Percentiles rank a stretch among this genome's conserved stretches.
These are phyloP conservation scores for Saccharomycopsis schoenii DNA, from an alignment of 805 yeast genomes.

Conservation along the genomic window DNA sequence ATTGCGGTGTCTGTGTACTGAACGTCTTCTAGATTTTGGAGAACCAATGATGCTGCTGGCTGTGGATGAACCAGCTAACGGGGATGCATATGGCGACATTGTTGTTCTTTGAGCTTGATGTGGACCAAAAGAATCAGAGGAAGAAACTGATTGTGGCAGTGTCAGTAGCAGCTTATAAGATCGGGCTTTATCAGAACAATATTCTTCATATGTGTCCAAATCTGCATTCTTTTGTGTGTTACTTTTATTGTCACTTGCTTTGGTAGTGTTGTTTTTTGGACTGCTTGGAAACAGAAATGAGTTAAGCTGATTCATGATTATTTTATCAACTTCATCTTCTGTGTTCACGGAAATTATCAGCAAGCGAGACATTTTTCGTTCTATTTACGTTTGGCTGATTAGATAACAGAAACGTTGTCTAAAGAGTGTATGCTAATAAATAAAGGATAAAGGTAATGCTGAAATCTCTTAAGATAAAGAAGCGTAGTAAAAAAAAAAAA, in stretches of 20 bases:
- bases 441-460: not conserved
- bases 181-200: not conserved
- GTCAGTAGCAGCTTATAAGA: not conserved
- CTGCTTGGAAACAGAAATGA: not conserved
- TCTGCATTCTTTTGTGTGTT: too few species aligned
- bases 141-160: not conserved
- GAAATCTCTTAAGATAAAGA: not conserved
- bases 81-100: not conserved
- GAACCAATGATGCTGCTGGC: not conserved
- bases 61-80: not conserved
- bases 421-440: too few species aligned
- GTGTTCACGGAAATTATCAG: not conserved
- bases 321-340: not conserved
- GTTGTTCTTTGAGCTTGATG: not conserved
- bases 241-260: not conserved
- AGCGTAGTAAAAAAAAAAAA: not conserved
- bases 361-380: not conserved
- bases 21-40: not conserved
- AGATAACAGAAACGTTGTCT: too few species aligned
- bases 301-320: not conserved
- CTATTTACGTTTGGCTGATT: not conserved
- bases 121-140: not conserved
- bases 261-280: not conserved
- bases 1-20: not conserved
- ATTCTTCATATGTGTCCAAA: not conserved